phyloP scores from a whole-genome alignment of 108 stramenopile species.

The Skeletonema menzelii region DNA sequence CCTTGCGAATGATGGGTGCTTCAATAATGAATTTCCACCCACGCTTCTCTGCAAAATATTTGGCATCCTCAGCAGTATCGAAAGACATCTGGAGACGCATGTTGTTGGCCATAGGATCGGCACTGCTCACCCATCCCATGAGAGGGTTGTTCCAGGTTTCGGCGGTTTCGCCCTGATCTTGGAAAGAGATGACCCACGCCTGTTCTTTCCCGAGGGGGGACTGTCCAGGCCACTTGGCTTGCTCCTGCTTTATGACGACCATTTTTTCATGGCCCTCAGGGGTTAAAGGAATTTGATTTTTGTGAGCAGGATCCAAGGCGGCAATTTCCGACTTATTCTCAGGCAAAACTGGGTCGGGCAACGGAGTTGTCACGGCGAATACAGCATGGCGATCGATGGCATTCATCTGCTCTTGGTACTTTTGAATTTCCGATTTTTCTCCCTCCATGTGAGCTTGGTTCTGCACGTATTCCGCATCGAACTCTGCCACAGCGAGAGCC shows the following conservation, averaged over 20 bases:
- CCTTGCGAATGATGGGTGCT: constrained; percentile 65
- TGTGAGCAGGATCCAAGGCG: constrained; percentile 76
- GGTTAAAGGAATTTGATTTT: constrained; percentile 37
- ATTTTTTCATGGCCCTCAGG: constrained; percentile 67
- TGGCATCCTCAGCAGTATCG: constrained; percentile 86
- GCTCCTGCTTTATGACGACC: constrained; percentile 75
- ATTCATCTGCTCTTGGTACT: constrained; percentile 25
- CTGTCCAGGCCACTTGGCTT: constrained; percentile 58
- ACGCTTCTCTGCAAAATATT: constrained; percentile 88
- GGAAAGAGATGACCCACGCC: constrained; percentile 80
- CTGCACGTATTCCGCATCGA: constrained; percentile 38
- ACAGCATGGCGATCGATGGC: constrained; percentile 47
- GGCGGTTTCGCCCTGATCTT: constrained; percentile 66
- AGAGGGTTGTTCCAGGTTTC: constrained; percentile 91
- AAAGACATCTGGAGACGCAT: constrained; percentile 73
- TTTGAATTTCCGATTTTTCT: constrained; percentile 35
- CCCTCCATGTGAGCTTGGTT: constrained; percentile 30
- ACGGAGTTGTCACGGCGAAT: constrained; percentile 40
- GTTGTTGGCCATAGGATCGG: constrained; percentile 90
- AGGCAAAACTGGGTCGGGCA: constrained; percentile 66
- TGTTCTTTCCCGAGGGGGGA: constrained; percentile 57
- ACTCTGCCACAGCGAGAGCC: constrained; percentile 31
- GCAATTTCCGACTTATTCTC: constrained; percentile 75
- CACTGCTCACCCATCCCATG: constrained; percentile 94
- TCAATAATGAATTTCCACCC: constrained; percentile 92